Evolutionary conservation across 2,329 filamentous ascomycete species (phyloP).

Genomic region (Monilinia fructicola): DNA sequence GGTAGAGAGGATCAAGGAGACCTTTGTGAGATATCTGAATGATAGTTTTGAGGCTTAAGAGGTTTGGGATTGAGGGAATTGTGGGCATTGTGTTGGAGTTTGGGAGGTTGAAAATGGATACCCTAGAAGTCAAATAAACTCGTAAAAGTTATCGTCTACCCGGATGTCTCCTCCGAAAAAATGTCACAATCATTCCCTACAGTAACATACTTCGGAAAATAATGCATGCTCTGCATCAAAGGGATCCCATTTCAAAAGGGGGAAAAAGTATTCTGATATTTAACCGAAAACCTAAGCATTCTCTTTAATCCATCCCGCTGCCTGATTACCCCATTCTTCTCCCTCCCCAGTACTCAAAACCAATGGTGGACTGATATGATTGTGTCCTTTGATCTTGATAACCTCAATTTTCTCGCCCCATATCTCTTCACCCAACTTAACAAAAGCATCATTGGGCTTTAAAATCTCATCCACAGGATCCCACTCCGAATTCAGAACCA

Average conservation of each 20-base stretch:
- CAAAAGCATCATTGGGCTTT: slow-evolving; percentile 35
- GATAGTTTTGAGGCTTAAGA: slow-evolving; percentile 53
- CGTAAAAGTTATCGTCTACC: neutral
- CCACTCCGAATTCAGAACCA: slow-evolving; percentile 34
- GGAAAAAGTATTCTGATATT: neutral
- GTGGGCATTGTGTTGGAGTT: slow-evolving; percentile 15
- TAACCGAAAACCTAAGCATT: neutral
- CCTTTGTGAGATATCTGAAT: slow-evolving; percentile 67
- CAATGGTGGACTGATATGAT: slow-evolving; percentile 38
- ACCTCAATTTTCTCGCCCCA: slow-evolving; percentile 34
- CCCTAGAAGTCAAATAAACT: slow-evolving; percentile 16
- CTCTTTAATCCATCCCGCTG: slow-evolving; percentile 35
- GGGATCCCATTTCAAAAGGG: neutral
- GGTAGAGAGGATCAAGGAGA: slow-evolving; percentile 56
- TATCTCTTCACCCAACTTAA: slow-evolving; percentile 30
- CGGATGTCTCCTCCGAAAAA: neutral
- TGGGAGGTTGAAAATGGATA: slow-evolving; percentile 26
- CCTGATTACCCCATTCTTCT: slow-evolving; percentile 38
- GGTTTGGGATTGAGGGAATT: too few species aligned
- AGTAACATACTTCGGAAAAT: neutral
- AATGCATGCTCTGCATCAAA: neutral
- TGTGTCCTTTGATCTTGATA: slow-evolving; percentile 35
- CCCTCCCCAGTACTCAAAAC: slow-evolving; percentile 35
- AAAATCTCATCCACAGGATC: slow-evolving; percentile 39
- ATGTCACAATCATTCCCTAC: neutral